Base-by-base conservation (phyloP, 2,329 filamentous ascomycete genomes). In the Whalleya microplaca region DNA sequence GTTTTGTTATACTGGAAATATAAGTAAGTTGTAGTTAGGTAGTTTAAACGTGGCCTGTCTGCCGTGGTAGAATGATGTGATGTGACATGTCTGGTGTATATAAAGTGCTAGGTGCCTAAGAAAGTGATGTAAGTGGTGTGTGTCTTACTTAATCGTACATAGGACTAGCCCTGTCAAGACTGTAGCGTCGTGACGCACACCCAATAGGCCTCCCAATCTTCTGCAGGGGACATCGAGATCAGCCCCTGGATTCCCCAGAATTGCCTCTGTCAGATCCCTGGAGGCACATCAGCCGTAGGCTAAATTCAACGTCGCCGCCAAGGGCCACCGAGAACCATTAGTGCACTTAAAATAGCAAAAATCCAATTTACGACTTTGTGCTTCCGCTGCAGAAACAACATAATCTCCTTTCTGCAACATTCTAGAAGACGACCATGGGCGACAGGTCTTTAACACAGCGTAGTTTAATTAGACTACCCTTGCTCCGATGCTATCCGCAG, bases 271-370 rank as follows among this genome's bases (percentile, higher is more conserved):
- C 32, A 43, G 55, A 52, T 43, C 51, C 46, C 58, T 64, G 53
- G 58, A 58, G 41, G 46, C 51, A 64, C 48, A 61, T 62, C 57
- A 63, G 32, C 66, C 66, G 64, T 50, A 58, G 64, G 59, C 64
- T 64, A 68, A 64, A 68, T 44, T 61, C 56, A 47, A 63, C 29
- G 18, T 48, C 48, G 37, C 41, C 46, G 60, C 63, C 64, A 62
- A 66, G 59, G 55, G 45, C 49, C 21, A 37, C 48, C 56, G 46
- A 61, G 48, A 27, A 50, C 52, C 41, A 40, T 54, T 27, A 41
- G 41, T 18, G 6, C n/a, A 9, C 53, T 54, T 43, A 53, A 59
- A 51, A 54, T 54, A 55, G 54, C 51, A 51, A 48, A 19, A 46
- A 37, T 37, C 19, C 40, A 62, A 62, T 59, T 56, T 62, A 56